These are phyloP conservation scores for Babesia bigemina DNA, from an alignment of 169 alveolate genomes.

Conservation along the genomic window DNA sequence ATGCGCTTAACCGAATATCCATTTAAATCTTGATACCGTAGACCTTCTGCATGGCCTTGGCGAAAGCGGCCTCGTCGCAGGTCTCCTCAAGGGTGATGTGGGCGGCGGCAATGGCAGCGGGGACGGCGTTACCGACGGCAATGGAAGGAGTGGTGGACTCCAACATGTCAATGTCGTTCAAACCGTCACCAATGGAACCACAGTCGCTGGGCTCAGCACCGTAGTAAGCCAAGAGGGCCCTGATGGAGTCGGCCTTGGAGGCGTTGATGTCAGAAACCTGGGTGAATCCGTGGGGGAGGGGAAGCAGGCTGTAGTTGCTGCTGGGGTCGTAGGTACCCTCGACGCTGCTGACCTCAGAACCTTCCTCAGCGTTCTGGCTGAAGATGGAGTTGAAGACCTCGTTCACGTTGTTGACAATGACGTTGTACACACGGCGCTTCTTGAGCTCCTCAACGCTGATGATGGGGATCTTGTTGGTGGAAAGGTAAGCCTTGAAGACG, in stretches of 20 bases:
- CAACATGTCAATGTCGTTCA: constrained; percentile 47
- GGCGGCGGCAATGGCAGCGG: constrained; percentile 34
- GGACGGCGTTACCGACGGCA: constrained; percentile 57
- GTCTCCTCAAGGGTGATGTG: constrained; percentile 4
- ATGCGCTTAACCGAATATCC: no score
- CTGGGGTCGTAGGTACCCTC: background rate
- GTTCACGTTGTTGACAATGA: background rate
- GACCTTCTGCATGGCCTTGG: constrained; percentile 23
- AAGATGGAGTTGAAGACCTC: background rate
- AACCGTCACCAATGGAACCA: constrained; percentile 41
- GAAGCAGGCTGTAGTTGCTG: background rate
- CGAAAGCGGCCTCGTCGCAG: constrained; percentile 52
- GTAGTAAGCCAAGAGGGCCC: constrained; percentile 11
- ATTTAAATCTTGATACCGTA: constrained; percentile 17
- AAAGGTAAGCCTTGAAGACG: background rate
- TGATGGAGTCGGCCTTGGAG: constrained; percentile 30
- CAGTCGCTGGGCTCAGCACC: background rate
- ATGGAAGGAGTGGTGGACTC: constrained; percentile 1
- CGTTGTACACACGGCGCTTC: background rate
- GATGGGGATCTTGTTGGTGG: background rate
- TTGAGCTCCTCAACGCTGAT: background rate
- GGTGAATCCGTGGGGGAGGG: background rate
- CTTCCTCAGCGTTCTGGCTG: background rate
- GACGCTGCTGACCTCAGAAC: background rate
- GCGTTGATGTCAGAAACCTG: constrained; percentile 3